Base-by-base conservation (phyloP, 805 yeast species). In the Monosporozyma siamensis region DNA sequence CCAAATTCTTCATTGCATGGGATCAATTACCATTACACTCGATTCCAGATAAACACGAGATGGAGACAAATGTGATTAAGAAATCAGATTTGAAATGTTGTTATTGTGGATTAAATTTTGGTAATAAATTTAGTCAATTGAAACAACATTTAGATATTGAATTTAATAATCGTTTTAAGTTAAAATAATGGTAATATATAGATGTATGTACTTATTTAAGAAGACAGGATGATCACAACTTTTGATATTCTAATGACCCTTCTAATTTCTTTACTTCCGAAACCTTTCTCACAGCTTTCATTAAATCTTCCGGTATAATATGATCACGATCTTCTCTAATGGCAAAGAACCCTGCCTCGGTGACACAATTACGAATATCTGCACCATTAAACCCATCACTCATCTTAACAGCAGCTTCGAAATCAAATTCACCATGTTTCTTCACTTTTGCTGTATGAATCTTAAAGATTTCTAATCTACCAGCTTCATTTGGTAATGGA, bases 221-320 rank as follows among this genome's bases (percentile, higher is more conserved):
- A n/a, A n/a, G n/a, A n/a, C n/a, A n/a, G n/a, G n/a, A n/a, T n/a
- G n/a, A n/a, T n/a, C n/a, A 92, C 61, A 92, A 70, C 72, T 92
- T 92, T 70, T 92, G 95, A 64, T 92, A 92, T 56, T 90, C 97
- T 48, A 90, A 68, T 64, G 85, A 84, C 50, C 97, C 97, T 70
- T 92, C 98, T 64, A 92, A 75, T 67, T 92, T 92, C 82, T 92
- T 92, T 42, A 87, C 82, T 63, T 92, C 98, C 18, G 90, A 89
- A 92, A 90, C 96, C 76, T 90, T 90, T 35, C 96, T 95, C 31
- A 90, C 97, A 1, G 97, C 97, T 48, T 90, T 74, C 65, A 90
- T 97, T 55, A 90, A 89, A 67, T 92, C 97, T 66, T 92, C 98
- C 62, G 92, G 97, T 10, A 95, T 90, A 24, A 90, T 95, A 58